Conservation (phyloP, 805 yeast genomes). For the Candida xiaguanensis region DNA sequence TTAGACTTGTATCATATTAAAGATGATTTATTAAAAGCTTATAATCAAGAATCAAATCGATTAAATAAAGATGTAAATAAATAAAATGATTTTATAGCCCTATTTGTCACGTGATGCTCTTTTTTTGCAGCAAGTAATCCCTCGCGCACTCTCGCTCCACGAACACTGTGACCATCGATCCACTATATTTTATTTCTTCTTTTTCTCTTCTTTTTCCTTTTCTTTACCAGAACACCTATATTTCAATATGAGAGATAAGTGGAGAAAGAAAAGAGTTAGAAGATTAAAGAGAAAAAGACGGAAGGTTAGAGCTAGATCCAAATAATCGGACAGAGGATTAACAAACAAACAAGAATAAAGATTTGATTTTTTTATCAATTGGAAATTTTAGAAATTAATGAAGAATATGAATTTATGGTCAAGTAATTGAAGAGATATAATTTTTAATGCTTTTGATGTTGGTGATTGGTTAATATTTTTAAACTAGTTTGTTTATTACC, state of each 20-base stretch:
- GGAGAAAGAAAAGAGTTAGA: constrained; percentile 99
- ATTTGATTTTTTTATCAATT: neutral
- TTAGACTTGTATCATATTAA: constrained; percentile 45
- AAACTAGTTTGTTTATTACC: neutral
- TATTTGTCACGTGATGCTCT: neutral
- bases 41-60: constrained; percentile 47
- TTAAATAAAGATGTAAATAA: constrained; percentile 16
- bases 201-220: constrained; percentile 15
- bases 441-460: constrained; percentile 1
- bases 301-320: constrained; percentile 99
- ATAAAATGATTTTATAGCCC: constrained; percentile 15
- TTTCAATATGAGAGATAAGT: constrained; percentile 84
- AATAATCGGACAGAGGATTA: constrained; percentile 59
- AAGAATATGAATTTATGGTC: too few species aligned
- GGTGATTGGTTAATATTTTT: neutral
- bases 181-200: constrained; percentile 7
- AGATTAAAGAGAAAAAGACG: constrained; percentile 99
- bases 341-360: constrained; percentile 1
- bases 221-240: constrained; percentile 25
- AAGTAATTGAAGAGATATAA: neutral
- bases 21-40: constrained; percentile 46
- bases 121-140: too few species aligned
- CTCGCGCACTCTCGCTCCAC: neutral
- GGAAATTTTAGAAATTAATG: neutral
- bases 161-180: constrained; percentile 2